Conservation (phyloP, 164 flowering plant species). For the Stephania japonica region DNA sequence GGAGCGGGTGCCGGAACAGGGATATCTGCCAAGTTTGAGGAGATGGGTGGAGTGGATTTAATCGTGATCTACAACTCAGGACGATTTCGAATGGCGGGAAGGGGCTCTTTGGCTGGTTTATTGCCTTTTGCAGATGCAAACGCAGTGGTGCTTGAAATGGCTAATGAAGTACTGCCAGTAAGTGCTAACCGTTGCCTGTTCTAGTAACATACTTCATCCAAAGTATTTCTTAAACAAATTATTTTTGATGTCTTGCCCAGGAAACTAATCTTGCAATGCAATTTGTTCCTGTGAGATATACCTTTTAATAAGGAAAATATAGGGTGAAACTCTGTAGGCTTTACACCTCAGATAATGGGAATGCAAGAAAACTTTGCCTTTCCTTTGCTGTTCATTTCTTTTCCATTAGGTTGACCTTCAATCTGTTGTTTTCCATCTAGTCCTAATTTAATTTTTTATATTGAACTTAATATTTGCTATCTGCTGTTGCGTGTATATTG, state of each 20-base stretch:
- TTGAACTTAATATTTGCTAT: neutral
- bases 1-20: constrained; percentile 99
- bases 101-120: constrained; percentile 93
- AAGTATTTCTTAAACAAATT: neutral
- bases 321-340: too few relatives aligned
- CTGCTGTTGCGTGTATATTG: neutral
- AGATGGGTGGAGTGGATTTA: constrained; percentile 91
- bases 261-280: neutral
- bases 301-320: too few relatives aligned
- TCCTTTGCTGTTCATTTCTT: too few relatives aligned
- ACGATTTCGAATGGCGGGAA: constrained; percentile 95
- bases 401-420: too few relatives aligned
- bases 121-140: constrained; percentile 99
- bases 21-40: constrained; percentile 98
- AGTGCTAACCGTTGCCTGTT: constrained; percentile 28
- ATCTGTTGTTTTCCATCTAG: too few relatives aligned
- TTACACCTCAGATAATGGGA: too few relatives aligned
- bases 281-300: too few relatives aligned
- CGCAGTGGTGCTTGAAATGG: constrained; percentile 96
- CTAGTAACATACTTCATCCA: neutral
- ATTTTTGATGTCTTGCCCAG: neutral
- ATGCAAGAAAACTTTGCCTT: too few relatives aligned
- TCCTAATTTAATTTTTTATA: too few relatives aligned
- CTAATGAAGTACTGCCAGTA: constrained; percentile 94
- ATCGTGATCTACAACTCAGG: constrained; percentile 91